A percentile compares a stretch with the other conserved stretches of the same genome.
phyloP scores from a whole-genome alignment of 2,329 filamentous ascomycete species.

The Fonsecaea multimorphosa region DNA sequence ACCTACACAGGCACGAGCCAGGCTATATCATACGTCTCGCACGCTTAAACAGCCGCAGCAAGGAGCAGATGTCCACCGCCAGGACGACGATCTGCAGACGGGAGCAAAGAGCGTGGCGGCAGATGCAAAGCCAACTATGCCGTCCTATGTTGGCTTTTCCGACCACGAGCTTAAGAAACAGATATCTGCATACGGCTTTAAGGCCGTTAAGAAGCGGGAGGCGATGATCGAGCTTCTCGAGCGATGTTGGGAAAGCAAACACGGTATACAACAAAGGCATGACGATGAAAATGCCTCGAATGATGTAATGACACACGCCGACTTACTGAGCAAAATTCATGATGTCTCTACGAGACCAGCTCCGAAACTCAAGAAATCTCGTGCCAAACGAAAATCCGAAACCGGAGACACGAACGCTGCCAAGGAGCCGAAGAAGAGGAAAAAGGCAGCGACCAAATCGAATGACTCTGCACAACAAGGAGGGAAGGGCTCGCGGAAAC shows the following conservation, averaged over 20 bases:
- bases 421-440: conserved; percentile 35
- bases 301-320: conserved; percentile 30
- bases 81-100: not conserved
- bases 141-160: conserved; percentile 67
- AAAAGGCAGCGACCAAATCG: conserved; percentile 26
- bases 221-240: conserved; percentile 74
- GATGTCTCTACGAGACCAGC: conserved; percentile 34
- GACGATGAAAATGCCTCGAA: conserved; percentile 25
- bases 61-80: not conserved
- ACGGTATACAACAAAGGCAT: conserved; percentile 36
- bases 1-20: conserved; percentile 4
- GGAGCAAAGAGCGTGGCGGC: not conserved
- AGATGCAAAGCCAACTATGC: conserved; percentile 45
- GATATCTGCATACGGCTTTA: conserved; percentile 72
- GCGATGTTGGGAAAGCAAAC: conserved; percentile 72
- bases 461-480: not conserved
- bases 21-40: conserved; percentile 22
- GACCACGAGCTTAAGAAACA: conserved; percentile 68
- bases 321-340: conserved; percentile 39
- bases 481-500: conserved; percentile 18
- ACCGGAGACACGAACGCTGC: conserved; percentile 5
- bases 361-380: conserved; percentile 35
- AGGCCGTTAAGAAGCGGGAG: conserved; percentile 69
- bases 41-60: conserved; percentile 8
- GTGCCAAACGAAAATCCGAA: conserved; percentile 33